These are phyloP conservation scores for Nigrospora osmanthi DNA, from an alignment of 2,329 filamentous ascomycete genomes.

Conservation along the genomic window DNA sequence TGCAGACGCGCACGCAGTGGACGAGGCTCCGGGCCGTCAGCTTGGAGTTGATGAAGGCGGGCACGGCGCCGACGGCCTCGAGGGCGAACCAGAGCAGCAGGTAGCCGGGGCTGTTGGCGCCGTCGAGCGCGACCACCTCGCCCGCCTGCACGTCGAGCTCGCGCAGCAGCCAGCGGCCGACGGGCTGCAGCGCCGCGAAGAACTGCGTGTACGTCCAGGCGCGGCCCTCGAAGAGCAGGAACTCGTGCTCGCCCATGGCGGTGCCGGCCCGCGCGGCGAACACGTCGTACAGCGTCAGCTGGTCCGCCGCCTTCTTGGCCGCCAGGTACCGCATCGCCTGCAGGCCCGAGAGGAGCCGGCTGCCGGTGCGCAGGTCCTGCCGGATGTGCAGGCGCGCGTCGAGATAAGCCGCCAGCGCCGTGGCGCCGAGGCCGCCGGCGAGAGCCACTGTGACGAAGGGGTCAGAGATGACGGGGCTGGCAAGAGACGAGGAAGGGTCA, in stretches of 20 bases:
- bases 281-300: slow-evolving; percentile 12
- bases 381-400: slow-evolving; percentile 60
- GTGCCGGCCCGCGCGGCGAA: slow-evolving; percentile 16
- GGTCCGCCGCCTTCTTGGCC: slow-evolving; percentile 17
- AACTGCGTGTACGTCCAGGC: slow-evolving; percentile 52
- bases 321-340: slow-evolving; percentile 34
- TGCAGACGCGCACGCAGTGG: slow-evolving; percentile 55
- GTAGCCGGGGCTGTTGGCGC: slow-evolving; percentile 60
- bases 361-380: slow-evolving; percentile 46
- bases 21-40: slow-evolving; percentile 52
- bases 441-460: slow-evolving; percentile 4
- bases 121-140: slow-evolving; percentile 56
- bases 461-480: no score
- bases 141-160: slow-evolving; percentile 47
- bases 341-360: slow-evolving; percentile 25
- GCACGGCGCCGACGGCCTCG: slow-evolving; percentile 56
- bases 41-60: slow-evolving; percentile 64
- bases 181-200: slow-evolving; percentile 44
- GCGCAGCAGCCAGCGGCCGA: slow-evolving; percentile 52
- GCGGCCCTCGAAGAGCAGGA: slow-evolving; percentile 49
- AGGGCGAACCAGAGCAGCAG: slow-evolving; percentile 57
- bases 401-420: slow-evolving; percentile 42
- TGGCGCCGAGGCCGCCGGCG: slow-evolving; percentile 14
- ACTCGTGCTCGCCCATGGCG: slow-evolving; percentile 10
- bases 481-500: no score